Conservation (phyloP, 148 eudicot genomes). For the Rhododendron ovatum region DNA sequence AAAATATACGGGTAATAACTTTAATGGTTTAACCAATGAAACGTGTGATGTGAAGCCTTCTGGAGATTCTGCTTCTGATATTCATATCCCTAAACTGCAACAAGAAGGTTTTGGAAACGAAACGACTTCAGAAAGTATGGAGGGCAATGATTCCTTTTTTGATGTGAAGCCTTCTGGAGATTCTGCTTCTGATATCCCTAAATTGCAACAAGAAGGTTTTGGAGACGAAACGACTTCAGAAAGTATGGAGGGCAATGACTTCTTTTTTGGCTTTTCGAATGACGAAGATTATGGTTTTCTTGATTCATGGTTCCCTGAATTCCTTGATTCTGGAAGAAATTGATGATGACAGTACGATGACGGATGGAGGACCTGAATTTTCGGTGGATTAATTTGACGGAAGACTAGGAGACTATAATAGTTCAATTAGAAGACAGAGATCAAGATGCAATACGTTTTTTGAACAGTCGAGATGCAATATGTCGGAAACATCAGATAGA, state of each 20-base stretch:
- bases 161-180: background rate
- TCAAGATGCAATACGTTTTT: background rate
- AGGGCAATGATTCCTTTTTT: background rate
- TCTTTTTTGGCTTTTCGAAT: background rate
- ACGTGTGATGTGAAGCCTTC: background rate
- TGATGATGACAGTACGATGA: background rate
- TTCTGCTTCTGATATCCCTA: background rate
- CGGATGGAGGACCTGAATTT: background rate
- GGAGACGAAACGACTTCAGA: background rate
- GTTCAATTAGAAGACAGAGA: background rate
- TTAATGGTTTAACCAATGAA: background rate
- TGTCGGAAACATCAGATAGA: background rate
- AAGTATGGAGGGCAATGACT: background rate
- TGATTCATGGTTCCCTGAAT: background rate
- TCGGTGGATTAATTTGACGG: background rate
- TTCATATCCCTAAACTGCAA: background rate
- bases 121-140: background rate
- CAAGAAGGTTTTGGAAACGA: background rate
- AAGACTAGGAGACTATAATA: background rate
- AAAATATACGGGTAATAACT: background rate
- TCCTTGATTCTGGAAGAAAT: background rate
- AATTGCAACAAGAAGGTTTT: background rate
- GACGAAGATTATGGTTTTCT: background rate
- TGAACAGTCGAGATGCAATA: background rate
- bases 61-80: background rate